Percentiles rank a stretch among this genome's conserved stretches.
Conservation (phyloP, 2,329 filamentous ascomycete genomes). For the Talaromyces sp. region DNA sequence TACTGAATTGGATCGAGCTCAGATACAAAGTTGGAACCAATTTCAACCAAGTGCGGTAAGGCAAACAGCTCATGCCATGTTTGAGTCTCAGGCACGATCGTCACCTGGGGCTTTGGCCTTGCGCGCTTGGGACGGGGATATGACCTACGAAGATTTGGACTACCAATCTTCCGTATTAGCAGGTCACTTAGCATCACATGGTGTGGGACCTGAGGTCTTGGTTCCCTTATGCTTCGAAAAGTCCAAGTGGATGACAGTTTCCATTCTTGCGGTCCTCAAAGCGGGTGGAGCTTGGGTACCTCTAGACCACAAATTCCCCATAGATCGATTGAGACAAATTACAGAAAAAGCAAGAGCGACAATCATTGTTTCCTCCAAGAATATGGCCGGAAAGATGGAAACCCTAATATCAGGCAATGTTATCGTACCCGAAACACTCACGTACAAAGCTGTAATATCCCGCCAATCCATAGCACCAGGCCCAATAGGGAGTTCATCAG, state of each 20-base stretch:
- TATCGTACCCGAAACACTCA: no score
- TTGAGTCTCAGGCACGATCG: background rate
- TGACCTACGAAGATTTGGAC: slow-evolving; percentile 33
- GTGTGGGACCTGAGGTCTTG: slow-evolving; percentile 25
- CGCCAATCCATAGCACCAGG: no score
- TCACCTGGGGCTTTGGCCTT: slow-evolving; percentile 14
- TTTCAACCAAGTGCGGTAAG: no score
- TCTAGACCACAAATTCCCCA: slow-evolving; percentile 26
- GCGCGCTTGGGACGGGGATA: slow-evolving; percentile 29
- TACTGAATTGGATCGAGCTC: no score
- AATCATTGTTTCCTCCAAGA: no score
- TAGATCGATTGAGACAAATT: background rate
- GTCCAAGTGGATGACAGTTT: slow-evolving; percentile 15
- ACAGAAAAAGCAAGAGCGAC: no score
- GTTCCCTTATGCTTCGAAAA: slow-evolving; percentile 25
- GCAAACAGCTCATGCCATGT: background rate
- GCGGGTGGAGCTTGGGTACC: slow-evolving; percentile 31
- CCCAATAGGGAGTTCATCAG: no score
- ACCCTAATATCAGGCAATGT: background rate
- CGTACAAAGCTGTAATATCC: no score
- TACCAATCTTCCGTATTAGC: slow-evolving; percentile 5
- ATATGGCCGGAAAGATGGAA: background rate
- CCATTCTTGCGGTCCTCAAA: slow-evolving; percentile 20
- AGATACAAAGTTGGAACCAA: no score
- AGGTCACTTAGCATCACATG: slow-evolving; percentile 24